phyloP scores from a whole-genome alignment of 192 early-diverging fungal species.

The Thoreauomyces humboldtii region DNA sequence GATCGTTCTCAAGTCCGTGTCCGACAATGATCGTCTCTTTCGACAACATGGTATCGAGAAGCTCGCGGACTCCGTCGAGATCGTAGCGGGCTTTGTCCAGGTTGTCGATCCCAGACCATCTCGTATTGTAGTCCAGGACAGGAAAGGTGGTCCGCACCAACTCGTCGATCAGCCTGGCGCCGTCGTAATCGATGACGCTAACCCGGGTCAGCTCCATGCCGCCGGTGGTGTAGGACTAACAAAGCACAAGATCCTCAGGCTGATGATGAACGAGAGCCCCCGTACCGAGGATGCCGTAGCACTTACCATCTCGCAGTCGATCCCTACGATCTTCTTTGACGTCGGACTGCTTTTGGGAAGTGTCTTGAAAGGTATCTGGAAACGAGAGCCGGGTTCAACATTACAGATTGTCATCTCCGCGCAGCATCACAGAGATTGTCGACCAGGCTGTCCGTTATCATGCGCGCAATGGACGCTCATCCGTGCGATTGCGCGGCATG shows the following conservation, averaged over 20 bases:
- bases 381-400: no score
- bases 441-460: background rate
- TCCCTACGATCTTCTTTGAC: conserved; percentile 42
- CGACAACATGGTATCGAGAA: conserved; percentile 43
- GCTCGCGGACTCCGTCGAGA: conserved; percentile 40
- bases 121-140: conserved; percentile 63
- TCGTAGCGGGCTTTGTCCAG: conserved; percentile 48
- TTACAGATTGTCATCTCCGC: background rate
- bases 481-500: no score
- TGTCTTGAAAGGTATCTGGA: conserved; percentile 34
- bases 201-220: conserved; percentile 68
- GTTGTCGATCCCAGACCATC: conserved; percentile 51
- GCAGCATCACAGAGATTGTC: background rate
- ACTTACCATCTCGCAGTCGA: conserved; percentile 76
- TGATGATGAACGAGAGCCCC: no score
- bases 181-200: conserved; percentile 46
- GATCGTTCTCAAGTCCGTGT: conserved; percentile 68
- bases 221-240: conserved; percentile 60
- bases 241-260: no score
- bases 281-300: no score
- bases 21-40: conserved; percentile 59
- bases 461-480: background rate
- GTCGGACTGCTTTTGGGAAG: background rate
- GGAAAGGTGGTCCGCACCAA: conserved; percentile 49
- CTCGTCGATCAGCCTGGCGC: conserved; percentile 52